Evolutionary conservation across 192 early-diverging fungal genomes (phyloP), one percentile per base, ranked within the genome.

Genomic region (Coemansia furcata): DNA sequence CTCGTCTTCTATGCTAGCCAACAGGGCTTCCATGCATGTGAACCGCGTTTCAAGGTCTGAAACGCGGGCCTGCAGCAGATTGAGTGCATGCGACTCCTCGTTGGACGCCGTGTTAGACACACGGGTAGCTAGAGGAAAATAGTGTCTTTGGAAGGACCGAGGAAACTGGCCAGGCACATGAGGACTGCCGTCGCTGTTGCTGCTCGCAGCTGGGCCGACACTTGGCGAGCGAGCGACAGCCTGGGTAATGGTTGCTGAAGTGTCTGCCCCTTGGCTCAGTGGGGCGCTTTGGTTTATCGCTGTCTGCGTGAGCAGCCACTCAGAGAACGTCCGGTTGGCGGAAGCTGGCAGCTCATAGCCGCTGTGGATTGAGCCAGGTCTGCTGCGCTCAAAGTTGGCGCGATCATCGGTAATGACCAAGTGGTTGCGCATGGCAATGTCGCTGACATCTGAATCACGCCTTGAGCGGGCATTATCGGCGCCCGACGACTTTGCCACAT

Each of bases 391-490:
- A 23, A 36, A 9, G 11, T 0, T 47, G 5, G 30, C 14, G 6
- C 14, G 43, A 14, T 74, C 66, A 5, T 73, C 65, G 29, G 30
- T 55, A 19, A 64, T 40, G 11, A 43, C 37, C 40, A 80, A 29
- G 55, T 80, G 72, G 17, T 35, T 71, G 66, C 72, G 77, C 77
- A 80, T 80, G 35, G 72, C 77, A 58, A 80, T 80, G 39, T 80
- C 77, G 66, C 77, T 80, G 46, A 80, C 72, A 49, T 80, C 75
- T 12, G 68, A 63, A 33, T 64, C 52, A n/a, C 66, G 55, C 17
- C 72, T 70, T 54, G 2, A 15, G 9, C 23, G 46, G 44, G 12
- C 40, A 11, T 32, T 17, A 33, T 19, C 52, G 23, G 29, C 50
- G 9, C 32, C 9, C 7, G 6, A 7, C 12, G 37, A 7, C 26